A percentile compares a stretch with the other conserved stretches of the same genome.
Conservation (phyloP, 805 yeast species). For the Myxozyma melibiosi region DNA sequence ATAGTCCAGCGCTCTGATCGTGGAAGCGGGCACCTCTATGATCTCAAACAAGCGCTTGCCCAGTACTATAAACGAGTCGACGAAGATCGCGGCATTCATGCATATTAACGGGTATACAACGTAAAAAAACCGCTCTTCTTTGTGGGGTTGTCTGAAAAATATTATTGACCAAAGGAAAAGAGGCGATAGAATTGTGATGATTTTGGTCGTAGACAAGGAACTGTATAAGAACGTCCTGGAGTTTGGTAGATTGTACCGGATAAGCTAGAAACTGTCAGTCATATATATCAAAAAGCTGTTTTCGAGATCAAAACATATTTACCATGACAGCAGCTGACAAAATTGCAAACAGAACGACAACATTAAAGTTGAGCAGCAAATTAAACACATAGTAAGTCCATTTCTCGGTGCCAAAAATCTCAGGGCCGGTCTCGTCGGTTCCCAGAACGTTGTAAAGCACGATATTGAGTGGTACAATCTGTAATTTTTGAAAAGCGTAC, state of each 20-base stretch:
- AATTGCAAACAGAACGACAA: constrained; percentile 42
- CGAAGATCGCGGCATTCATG: constrained; percentile 60
- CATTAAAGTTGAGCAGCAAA: constrained; percentile 72
- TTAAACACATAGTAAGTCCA: constrained; percentile 69
- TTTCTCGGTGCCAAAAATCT: constrained; percentile 87
- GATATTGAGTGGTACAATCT: constrained; percentile 76
- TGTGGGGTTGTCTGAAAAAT: constrained; percentile 79
- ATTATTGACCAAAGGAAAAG: constrained; percentile 70
- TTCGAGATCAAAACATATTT: constrained; percentile 30
- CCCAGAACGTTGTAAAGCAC: constrained; percentile 81
- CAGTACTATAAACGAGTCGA: constrained; percentile 30
- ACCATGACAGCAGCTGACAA: constrained; percentile 19
- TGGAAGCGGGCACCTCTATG: background rate
- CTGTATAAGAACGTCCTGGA: no score
- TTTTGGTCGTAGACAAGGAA: background rate
- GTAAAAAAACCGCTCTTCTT: constrained; percentile 88
- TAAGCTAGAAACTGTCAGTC: background rate
- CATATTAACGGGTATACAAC: constrained; percentile 76
- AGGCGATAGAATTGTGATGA: constrained; percentile 18
- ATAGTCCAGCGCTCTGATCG: background rate
- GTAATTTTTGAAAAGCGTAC: constrained; percentile 56
- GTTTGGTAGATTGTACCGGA: no score
- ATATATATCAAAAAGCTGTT: background rate
- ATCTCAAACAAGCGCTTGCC: background rate
- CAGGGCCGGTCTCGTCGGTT: constrained; percentile 74